Evolutionary conservation across 2,329 filamentous ascomycete genomes (phyloP), one percentile per base, ranked within the genome.

Genomic region (Bipolaris sorokiniana): DNA sequence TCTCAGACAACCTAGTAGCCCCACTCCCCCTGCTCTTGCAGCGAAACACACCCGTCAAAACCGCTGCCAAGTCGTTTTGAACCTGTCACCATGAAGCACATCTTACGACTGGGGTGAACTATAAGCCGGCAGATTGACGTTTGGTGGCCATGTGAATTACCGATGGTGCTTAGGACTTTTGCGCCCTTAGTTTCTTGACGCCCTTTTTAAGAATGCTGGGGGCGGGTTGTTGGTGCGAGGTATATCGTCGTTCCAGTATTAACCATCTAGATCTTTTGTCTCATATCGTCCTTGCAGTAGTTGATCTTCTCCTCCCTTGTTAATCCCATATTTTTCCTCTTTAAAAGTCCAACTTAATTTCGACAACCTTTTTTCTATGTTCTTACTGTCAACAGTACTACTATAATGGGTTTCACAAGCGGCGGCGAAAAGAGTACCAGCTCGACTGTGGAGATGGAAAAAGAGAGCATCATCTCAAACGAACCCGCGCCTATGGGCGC

Each of bases 401-500:
- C n/a, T n/a, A 42, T 23, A 7, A 42, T 42, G 22, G 40, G 40
- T 7, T 23, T 26, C 6, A 42, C 40, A 42, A 42, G 40, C 22
- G 20, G 40, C 9, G 40, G 40, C 7, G 40, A 42, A 15, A 42
- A 42, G 22, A 26, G 20, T 11, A 31, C 3, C 40, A 42, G 40
- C 40, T n/a, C 23, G 5, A 42, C 40, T 15, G 23, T 42, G 13
- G 40, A 42, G 2, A 42, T 42, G 40, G 40, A 42, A 15, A 42
- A 42, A 9, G 40, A n/a, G 9, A 28, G 26, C 5, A 31, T 31
- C 15, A n/a, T 18, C 3, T 26, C 20, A 6, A 26, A 42, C 6
- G 40, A 42, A 42, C 20, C 28, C 10, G n/a, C 63, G 26, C 33
- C 49, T n/a, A 73, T 49, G 59, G 70, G 58, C 26, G 51, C 48